Percentiles rank a stretch among this genome's conserved stretches.
phyloP scores from a whole-genome alignment of 2,329 filamentous ascomycete genomes.

The Chaetomiaceae sp. region DNA sequence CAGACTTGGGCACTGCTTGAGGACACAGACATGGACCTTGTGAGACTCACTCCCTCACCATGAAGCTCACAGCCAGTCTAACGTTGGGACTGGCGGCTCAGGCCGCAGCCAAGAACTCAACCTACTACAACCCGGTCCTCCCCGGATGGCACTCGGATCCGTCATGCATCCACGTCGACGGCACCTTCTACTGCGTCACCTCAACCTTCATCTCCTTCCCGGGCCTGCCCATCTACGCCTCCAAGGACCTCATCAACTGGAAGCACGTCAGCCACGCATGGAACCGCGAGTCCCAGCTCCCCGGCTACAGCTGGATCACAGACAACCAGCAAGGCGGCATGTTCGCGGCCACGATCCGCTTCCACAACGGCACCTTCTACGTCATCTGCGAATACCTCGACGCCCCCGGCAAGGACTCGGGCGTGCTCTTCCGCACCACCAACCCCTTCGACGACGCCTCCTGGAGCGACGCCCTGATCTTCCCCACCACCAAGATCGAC shows the following conservation, averaged over 20 bases:
- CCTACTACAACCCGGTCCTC: conserved; percentile 41
- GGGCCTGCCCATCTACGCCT: conserved; percentile 49
- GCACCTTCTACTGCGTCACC: conserved; percentile 48
- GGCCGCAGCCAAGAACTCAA: conserved; percentile 23
- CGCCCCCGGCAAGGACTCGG: conserved; percentile 9
- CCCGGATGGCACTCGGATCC: conserved; percentile 49
- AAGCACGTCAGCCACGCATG: conserved; percentile 39
- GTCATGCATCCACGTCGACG: conserved; percentile 40
- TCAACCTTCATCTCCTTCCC: conserved; percentile 52
- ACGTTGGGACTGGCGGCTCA: background rate
- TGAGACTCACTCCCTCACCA: background rate
- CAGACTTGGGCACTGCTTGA: too few species aligned
- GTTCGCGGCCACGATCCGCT: conserved; percentile 33
- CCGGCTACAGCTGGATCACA: conserved; percentile 32
- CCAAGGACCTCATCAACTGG: conserved; percentile 48
- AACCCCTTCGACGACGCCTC: conserved; percentile 36
- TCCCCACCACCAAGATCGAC: conserved; percentile 47
- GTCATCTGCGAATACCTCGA: conserved; percentile 32
- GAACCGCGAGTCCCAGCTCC: conserved; percentile 40
- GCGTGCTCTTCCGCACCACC: conserved; percentile 37
- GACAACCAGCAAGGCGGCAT: conserved; percentile 31
- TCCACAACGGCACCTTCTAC: conserved; percentile 31
- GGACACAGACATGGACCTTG: too few species aligned
- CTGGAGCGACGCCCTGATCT: conserved; percentile 46
- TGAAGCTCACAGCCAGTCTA: background rate